Base-by-base conservation (phyloP, 2,329 filamentous ascomycete species). In the Monilinia vaccinii-corymbosi region DNA sequence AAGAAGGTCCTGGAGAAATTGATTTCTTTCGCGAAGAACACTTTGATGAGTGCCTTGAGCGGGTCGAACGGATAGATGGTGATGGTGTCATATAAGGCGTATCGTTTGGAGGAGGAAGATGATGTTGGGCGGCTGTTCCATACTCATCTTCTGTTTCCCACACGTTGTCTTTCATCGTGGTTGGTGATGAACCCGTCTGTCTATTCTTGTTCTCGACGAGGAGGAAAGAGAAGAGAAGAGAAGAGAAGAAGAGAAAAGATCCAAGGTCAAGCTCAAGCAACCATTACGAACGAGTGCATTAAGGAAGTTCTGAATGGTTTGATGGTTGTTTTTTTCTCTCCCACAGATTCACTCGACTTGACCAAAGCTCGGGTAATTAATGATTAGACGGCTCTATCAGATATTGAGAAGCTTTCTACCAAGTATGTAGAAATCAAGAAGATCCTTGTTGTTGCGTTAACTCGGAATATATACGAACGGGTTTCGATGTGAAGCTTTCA, bases 71-170 rank as follows among this genome's bases (percentile, higher is more conserved):
- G 11, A 57, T 49, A 5, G 51, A 57, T 32, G 56, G 47, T 31
- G 90, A 92, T 56, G 86, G 83, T 9, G 86, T 87, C 67, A 86
- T 81, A 68, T 89, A 89, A 23, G 87, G 87, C 31, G 87, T 88
- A 64, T 87, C 85, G 40, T 81, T 80, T 13, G 89, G 86, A 40
- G 87, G 86, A 34, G 90, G 87, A 61, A 91, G 77, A 50, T 82
- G 77, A 67, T 82, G 78, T 64, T 78, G 77, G 65, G 81, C 79
- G 63, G 80, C 79, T 63, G 77, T 77, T 65, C 78, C 75, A 65
- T 79, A 79, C 71, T 87, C 83, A 68, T 86, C 81, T 62, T 86
- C 83, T 8, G 81, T 86, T 70, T 85, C 81, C 82, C 82, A 84
- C 50, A 74, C 75, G 62, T 53, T 55, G 40, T 59, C 31, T 21